Evolutionary conservation across 371 early-diverging fungal genomes (phyloP).

Genomic region (Mucor indicus): DNA sequence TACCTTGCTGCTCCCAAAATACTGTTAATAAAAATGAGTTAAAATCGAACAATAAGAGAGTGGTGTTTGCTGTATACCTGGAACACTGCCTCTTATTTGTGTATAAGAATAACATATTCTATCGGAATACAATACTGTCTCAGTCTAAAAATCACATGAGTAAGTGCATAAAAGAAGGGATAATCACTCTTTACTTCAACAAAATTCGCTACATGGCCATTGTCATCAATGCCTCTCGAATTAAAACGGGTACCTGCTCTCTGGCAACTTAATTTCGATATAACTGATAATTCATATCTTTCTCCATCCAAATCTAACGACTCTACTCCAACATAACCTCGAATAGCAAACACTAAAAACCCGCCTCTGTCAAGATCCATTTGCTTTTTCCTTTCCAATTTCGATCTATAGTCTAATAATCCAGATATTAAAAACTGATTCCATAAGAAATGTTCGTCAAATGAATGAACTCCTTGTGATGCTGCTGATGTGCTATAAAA

Average conservation of each 20-base stretch:
- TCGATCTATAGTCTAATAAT: constrained; percentile 71
- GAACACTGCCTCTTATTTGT: constrained; percentile 93
- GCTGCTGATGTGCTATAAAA: constrained; percentile 39
- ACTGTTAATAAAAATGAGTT: constrained; percentile 42
- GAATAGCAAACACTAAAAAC: constrained; percentile 67
- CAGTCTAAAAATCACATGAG: constrained; percentile 48
- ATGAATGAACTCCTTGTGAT: constrained; percentile 43
- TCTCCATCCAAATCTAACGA: constrained; percentile 40
- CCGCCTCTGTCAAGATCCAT: constrained; percentile 69
- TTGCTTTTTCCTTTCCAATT: constrained; percentile 61
- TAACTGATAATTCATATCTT: constrained; percentile 63
- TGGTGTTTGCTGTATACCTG: constrained; percentile 38
- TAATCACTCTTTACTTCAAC: constrained; percentile 71
- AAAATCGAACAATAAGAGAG: not conserved
- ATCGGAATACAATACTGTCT: constrained; percentile 65
- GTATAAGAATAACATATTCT: constrained; percentile 66
- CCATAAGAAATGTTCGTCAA: constrained; percentile 84
- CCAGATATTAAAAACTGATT: constrained; percentile 81
- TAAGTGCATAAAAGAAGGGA: not conserved
- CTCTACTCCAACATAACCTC: constrained; percentile 66
- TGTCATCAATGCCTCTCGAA: constrained; percentile 95
- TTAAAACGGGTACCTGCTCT: constrained; percentile 96
- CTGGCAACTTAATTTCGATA: constrained; percentile 91
- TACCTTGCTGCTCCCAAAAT: constrained; percentile 94
- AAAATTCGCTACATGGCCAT: constrained; percentile 97